These are phyloP conservation scores for Boletus fagicola DNA, from an alignment of 768 basidiomycete genomes.

Conservation along the genomic window DNA sequence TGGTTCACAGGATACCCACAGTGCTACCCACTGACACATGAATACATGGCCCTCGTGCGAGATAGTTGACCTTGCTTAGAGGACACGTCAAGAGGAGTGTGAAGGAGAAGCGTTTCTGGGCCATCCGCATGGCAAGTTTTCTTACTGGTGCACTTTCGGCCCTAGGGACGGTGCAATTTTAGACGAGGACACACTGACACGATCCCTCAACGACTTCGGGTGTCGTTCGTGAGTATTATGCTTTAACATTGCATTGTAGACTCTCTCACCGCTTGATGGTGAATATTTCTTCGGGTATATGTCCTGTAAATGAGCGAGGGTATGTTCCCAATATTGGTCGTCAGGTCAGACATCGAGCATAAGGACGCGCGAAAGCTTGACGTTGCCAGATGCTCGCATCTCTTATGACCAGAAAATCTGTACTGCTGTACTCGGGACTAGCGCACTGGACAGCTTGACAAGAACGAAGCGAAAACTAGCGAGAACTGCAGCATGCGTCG, in stretches of 20 bases:
- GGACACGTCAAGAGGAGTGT: conserved; percentile 2
- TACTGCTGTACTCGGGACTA: conserved; percentile 3
- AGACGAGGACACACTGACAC: conserved; percentile 1
- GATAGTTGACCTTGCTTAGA: not conserved
- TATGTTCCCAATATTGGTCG: not conserved
- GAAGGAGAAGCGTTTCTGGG: conserved; percentile 1
- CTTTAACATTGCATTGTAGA: conserved; percentile 14
- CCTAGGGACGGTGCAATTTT: not conserved
- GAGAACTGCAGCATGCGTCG: conserved; percentile 13
- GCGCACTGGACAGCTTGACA: conserved; percentile 10
- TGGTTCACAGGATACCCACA: conserved; percentile 4
- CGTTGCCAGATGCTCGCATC: not conserved
- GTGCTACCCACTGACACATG: conserved; percentile 5
- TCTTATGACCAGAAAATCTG: conserved; percentile 2
- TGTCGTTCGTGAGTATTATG: conserved; percentile 9
- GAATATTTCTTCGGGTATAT: conserved; percentile 5
- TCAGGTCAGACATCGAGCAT: not conserved
- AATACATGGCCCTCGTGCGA: not conserved
- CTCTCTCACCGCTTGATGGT: conserved; percentile 22
- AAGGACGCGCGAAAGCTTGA: not conserved
- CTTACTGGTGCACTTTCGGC: not conserved
- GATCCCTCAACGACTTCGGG: not conserved
- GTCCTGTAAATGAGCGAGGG: not conserved
- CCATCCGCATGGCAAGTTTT: not conserved
- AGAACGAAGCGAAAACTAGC: conserved; percentile 15